Evolutionary conservation across 2,329 filamentous ascomycete species (phyloP).

Genomic region (Paramyrothecium sp.): DNA sequence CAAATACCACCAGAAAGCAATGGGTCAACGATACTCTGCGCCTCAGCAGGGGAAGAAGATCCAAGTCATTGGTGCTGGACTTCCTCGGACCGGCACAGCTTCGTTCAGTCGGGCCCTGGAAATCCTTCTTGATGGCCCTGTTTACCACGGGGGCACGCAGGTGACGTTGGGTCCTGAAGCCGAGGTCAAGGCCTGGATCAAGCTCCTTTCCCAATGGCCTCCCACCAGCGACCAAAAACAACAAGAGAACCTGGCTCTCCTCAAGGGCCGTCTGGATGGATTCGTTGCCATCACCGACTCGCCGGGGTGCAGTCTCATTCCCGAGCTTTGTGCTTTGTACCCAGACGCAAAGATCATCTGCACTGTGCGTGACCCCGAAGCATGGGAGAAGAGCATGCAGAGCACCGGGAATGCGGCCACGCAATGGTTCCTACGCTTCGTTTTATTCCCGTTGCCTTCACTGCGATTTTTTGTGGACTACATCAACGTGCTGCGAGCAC

Average conservation of each 20-base stretch:
- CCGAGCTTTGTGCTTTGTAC: slow-evolving; percentile 12
- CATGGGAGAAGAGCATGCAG: slow-evolving; percentile 16
- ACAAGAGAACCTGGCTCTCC: neutral
- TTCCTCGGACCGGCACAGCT: slow-evolving; percentile 20
- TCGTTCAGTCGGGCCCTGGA: slow-evolving; percentile 19
- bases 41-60: slow-evolving; percentile 15
- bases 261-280: neutral
- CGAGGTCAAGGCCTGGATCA: slow-evolving; percentile 12
- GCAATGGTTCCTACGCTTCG: slow-evolving; percentile 13
- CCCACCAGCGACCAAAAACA: neutral
- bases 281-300: neutral
- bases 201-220: neutral
- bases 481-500: slow-evolving; percentile 6
- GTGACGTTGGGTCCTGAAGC: slow-evolving; percentile 12
- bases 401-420: slow-evolving; percentile 3
- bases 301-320: neutral
- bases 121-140: slow-evolving; percentile 19
- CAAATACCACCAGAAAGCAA: neutral
- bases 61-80: slow-evolving; percentile 22
- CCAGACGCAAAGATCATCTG: slow-evolving; percentile 16
- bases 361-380: slow-evolving; percentile 13
- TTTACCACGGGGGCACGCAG: slow-evolving; percentile 20
- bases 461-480: slow-evolving; percentile 12
- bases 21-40: slow-evolving; percentile 18
- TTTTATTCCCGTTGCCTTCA: slow-evolving; percentile 12